Percentiles rank a stretch among this genome's conserved stretches.
Evolutionary conservation across 1,284 basidiomycete genomes (phyloP).

Genomic region (Cryptococcus neoformans): DNA sequence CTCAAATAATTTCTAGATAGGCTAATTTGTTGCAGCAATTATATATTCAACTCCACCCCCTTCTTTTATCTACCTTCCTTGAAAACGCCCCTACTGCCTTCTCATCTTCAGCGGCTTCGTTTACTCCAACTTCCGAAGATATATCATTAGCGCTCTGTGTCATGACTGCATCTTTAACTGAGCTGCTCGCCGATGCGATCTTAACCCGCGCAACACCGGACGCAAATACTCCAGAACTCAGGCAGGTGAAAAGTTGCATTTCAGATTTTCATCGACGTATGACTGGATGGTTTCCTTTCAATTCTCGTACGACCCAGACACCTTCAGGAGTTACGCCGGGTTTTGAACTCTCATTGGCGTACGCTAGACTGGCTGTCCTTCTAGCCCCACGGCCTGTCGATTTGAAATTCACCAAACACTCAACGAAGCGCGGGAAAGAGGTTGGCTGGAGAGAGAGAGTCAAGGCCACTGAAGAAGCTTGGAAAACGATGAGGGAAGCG

Average conservation of each 20-base stretch:
- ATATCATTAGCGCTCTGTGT: constrained; percentile 62
- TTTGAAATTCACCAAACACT: constrained; percentile 9
- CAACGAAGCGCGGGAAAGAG: constrained; percentile 6
- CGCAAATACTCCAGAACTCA: constrained; percentile 3
- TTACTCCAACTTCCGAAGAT: constrained; percentile 21
- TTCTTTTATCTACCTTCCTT: constrained; percentile 74
- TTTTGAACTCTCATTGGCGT: constrained; percentile 58
- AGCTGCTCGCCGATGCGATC: constrained; percentile 64
- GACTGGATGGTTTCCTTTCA: constrained; percentile 79
- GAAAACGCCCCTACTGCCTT: constrained; percentile 81
- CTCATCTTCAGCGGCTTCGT: constrained; percentile 51
- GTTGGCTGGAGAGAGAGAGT: constrained; percentile 26
- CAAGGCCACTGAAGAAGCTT: constrained; percentile 32
- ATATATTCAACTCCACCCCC: constrained; percentile 63
- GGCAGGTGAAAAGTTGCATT: constrained; percentile 21
- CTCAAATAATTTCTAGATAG: constrained; percentile 3
- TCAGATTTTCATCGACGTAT: constrained; percentile 52
- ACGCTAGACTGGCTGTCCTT: constrained; percentile 44
- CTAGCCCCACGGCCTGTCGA: constrained; percentile 25
- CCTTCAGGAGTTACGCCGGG: constrained; percentile 40
- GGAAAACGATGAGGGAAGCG: constrained; percentile 29
- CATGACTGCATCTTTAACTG: constrained; percentile 61
- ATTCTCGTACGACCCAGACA: constrained; percentile 4
- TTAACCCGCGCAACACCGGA: constrained; percentile 18
- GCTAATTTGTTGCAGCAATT: constrained; percentile 19